A percentile compares a stretch with the other conserved stretches of the same genome.
These are phyloP conservation scores for Globisporangium paddicum DNA, from an alignment of 352 stramenopile species.

Conservation along the genomic window DNA sequence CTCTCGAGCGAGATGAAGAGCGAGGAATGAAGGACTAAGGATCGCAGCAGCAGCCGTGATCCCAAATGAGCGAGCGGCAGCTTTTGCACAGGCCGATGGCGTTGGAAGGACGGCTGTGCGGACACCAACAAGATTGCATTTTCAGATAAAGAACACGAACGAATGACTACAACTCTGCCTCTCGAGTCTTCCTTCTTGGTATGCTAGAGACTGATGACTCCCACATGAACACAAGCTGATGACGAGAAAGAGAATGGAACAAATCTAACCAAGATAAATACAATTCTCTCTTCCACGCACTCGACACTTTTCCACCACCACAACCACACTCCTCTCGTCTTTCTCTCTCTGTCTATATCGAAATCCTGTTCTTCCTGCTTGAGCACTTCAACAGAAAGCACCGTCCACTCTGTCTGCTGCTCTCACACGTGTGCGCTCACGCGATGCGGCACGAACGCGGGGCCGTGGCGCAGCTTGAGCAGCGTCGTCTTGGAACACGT, in stretches of 20 bases:
- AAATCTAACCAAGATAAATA: slow-evolving; percentile 7
- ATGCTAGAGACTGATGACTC: too few species aligned
- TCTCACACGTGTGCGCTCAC: slow-evolving; percentile 67
- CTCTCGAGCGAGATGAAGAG: neutral
- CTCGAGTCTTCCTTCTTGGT: too few species aligned
- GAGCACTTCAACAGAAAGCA: slow-evolving; percentile 27
- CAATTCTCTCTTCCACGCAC: slow-evolving; percentile 5
- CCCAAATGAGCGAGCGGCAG: neutral
- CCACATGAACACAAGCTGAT: neutral
- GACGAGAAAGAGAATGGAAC: neutral
- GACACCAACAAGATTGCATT: neutral
- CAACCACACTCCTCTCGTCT: neutral
- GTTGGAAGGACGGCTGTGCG: neutral
- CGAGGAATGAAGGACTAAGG: neutral
- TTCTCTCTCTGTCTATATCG: slow-evolving; percentile 1
- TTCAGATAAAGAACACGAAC: slow-evolving; percentile 4
- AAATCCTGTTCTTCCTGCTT: slow-evolving; percentile 8
- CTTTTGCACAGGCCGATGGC: neutral
- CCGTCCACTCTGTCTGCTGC: neutral
- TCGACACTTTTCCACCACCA: neutral
- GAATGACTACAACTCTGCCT: neutral
- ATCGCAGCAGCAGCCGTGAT: neutral
- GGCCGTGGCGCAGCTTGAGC: slow-evolving; percentile 79
- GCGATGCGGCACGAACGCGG: slow-evolving; percentile 62
- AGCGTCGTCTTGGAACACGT: slow-evolving; percentile 84